A percentile compares a stretch with the other conserved stretches of the same genome.
phyloP scores from a whole-genome alignment of 169 alveolate species.

The Eimeria sp. region DNA sequence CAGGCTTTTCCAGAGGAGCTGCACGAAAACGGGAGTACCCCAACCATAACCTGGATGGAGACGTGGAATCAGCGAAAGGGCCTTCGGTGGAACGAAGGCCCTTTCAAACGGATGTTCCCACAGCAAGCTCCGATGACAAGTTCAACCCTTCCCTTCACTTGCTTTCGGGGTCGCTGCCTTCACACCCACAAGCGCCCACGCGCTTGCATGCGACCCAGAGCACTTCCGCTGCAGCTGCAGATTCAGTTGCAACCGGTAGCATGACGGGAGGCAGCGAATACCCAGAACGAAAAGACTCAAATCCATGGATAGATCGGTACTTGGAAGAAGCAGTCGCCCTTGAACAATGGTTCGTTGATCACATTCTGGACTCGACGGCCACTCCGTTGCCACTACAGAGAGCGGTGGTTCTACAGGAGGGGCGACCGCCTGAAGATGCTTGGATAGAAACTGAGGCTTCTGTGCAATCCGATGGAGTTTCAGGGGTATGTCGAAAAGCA shows the following conservation, averaged over 20 bases:
- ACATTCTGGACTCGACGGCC: neutral
- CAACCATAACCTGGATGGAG: neutral
- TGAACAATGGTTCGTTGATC: neutral
- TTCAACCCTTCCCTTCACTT: neutral
- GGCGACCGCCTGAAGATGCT: neutral
- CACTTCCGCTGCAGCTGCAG: neutral
- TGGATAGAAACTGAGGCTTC: neutral
- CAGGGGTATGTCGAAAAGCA: neutral
- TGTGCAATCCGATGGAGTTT: neutral
- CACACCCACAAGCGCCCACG: neutral
- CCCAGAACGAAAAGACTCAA: neutral
- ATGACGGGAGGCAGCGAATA: neutral
- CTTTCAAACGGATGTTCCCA: neutral
- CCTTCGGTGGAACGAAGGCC: neutral
- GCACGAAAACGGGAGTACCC: neutral
- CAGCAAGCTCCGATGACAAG: neutral
- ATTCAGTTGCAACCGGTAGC: neutral
- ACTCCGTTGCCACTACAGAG: neutral
- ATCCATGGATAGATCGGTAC: neutral
- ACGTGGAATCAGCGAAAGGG: neutral
- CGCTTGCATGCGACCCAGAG: neutral
- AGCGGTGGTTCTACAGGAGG: neutral
- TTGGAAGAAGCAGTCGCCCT: neutral
- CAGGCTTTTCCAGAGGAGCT: neutral
- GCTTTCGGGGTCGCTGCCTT: neutral